Conservation (phyloP, 208 protist species). For the Angomonas deanei region DNA sequence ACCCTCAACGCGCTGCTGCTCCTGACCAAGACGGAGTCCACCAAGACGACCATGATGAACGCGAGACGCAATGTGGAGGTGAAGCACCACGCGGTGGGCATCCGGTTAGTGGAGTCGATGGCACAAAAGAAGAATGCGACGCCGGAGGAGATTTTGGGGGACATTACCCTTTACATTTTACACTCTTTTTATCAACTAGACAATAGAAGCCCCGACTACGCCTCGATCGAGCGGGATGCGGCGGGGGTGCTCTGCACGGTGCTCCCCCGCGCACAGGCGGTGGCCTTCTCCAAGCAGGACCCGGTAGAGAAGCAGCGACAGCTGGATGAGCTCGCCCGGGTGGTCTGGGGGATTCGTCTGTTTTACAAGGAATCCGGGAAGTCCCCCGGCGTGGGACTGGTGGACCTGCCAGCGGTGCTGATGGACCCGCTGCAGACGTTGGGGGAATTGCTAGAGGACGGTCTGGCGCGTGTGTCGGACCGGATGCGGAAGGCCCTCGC, state of each 20-base stretch:
- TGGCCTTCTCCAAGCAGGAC: slow-evolving; percentile 65
- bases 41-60: slow-evolving; percentile 24
- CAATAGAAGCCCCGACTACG: slow-evolving; percentile 4
- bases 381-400: slow-evolving; percentile 40
- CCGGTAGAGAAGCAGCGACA: slow-evolving; percentile 61
- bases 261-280: slow-evolving; percentile 55
- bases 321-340: slow-evolving; percentile 79
- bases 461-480: slow-evolving; percentile 14
- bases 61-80: slow-evolving; percentile 41
- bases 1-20: slow-evolving; percentile 57
- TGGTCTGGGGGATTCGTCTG: slow-evolving; percentile 86
- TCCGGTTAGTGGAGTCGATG: slow-evolving; percentile 49
- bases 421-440: slow-evolving; percentile 25
- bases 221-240: slow-evolving; percentile 24
- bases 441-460: slow-evolving; percentile 14
- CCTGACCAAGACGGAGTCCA: slow-evolving; percentile 38
- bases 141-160: slow-evolving; percentile 62
- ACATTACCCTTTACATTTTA: slow-evolving; percentile 61
- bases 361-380: slow-evolving; percentile 67
- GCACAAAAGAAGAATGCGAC: slow-evolving; percentile 41
- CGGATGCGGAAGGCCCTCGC: slow-evolving; percentile 20
- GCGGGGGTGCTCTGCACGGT: slow-evolving; percentile 60
- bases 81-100: slow-evolving; percentile 60
- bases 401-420: slow-evolving; percentile 20
- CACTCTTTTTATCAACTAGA: slow-evolving; percentile 52